Evolutionary conservation across 805 yeast species (phyloP).

Genomic region (Ogataea pini): DNA sequence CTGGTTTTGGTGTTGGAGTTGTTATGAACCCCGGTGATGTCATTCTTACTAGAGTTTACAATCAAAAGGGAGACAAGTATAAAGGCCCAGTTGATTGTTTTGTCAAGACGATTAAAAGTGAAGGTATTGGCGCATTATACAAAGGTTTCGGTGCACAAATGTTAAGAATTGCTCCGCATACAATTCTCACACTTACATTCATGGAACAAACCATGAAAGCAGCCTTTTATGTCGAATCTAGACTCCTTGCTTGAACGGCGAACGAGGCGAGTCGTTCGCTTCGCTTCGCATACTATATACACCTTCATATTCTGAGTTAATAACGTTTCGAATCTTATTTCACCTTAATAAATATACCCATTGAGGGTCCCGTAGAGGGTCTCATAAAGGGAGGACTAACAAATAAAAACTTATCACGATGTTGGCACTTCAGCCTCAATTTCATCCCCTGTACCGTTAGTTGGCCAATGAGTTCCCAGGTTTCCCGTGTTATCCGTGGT

Average conservation of each 20-base stretch:
- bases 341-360: background rate
- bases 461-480: background rate
- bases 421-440: background rate
- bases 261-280: background rate
- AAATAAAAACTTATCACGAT: no score
- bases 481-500: background rate
- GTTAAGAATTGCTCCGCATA: conserved; percentile 92
- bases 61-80: conserved; percentile 87
- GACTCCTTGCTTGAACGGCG: conserved; percentile 15
- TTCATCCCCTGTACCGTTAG: background rate
- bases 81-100: conserved; percentile 88
- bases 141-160: conserved; percentile 95
- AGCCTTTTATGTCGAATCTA: conserved; percentile 43
- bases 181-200: conserved; percentile 83
- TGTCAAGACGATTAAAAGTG: conserved; percentile 73
- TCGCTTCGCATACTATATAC: background rate
- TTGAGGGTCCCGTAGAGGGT: no score
- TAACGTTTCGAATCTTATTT: background rate
- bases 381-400: no score
- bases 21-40: conserved; percentile 99
- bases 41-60: conserved; percentile 88
- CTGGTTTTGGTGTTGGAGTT: conserved; percentile 91
- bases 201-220: conserved; percentile 93
- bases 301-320: background rate
- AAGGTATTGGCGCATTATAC: conserved; percentile 86